Evolutionary conservation across 2,329 filamentous ascomycete genomes (phyloP), one percentile per base, ranked within the genome.

Genomic region (Dendryphion nanum): DNA sequence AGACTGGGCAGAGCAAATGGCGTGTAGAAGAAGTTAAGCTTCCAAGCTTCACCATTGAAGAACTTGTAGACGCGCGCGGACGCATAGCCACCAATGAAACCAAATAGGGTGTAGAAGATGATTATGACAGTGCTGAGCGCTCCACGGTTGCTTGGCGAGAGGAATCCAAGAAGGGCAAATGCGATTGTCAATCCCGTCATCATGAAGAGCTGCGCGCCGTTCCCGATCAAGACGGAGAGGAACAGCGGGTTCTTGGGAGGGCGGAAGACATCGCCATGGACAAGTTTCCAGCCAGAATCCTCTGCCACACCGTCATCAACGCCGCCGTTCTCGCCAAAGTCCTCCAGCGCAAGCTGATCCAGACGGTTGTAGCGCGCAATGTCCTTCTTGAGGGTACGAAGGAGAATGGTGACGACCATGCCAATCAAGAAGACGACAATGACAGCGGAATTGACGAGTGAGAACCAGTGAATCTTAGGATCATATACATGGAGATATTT

Each of bases 381-480:
- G 61, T 98, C 93, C 74, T 95, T 96, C 67, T 83, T 86, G 42
- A 98, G 73, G 1, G 91, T 89, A 37, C 91, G 81, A 39, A 95
- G 75, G 13, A 98, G 76, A 32, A 97, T 88, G n/a, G 90, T 95
- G 67, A 85, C 85, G 47, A 98, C 93, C 55, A 93, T 95, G 31
- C 89, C 80, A 23, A 91, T 83, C 28, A 97, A 75, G 68, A 97
- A 93, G 33, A 95, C 78, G 35, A 98, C 90, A 45, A 98, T 95
- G 30, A 97, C 83, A 34, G 93, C 87, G 23, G 90, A 96, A 68
- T 95, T 95, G 69, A 97, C 86, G 34, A 98, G 81, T 42, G 90
- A 96, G 73, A 97, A 95, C 93, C 93, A 98, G 67, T 98, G 93
- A 55, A 98, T 97, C 74, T 93, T 94, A 36, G 93, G 90, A 65